These are phyloP conservation scores for Wallacemonas sp. DNA, from an alignment of 208 protist genomes.

Conservation along the genomic window DNA sequence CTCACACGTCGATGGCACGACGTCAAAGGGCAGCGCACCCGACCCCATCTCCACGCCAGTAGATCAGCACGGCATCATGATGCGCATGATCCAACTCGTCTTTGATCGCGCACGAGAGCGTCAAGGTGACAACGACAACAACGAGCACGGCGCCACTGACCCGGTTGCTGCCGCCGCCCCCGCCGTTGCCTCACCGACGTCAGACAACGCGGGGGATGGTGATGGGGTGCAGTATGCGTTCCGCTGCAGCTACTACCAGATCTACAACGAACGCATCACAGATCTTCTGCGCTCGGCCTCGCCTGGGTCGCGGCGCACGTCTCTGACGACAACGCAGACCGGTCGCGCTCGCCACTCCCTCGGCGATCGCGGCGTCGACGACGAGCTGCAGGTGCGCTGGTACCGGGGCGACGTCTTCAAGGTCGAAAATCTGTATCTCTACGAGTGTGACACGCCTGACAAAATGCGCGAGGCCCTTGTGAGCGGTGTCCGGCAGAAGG, in stretches of 20 bases:
- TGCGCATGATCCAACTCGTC: slow-evolving; percentile 73
- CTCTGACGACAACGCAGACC: neutral
- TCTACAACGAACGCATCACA: slow-evolving; percentile 91
- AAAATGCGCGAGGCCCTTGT: slow-evolving; percentile 82
- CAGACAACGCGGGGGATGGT: neutral
- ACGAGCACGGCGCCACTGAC: neutral
- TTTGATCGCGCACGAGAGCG: slow-evolving; percentile 69
- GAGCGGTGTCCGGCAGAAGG: slow-evolving; percentile 70
- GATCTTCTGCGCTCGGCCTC: slow-evolving; percentile 67
- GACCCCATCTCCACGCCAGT: slow-evolving; percentile 21
- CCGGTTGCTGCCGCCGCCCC: too few species aligned
- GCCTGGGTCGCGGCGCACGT: neutral
- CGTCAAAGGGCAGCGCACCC: neutral
- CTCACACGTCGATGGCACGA: slow-evolving; percentile 18
- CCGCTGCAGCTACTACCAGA: slow-evolving; percentile 87
- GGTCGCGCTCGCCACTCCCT: neutral
- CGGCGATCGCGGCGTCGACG: slow-evolving; percentile 9
- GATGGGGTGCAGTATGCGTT: slow-evolving; percentile 61
- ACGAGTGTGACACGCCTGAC: slow-evolving; percentile 56
- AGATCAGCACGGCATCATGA: slow-evolving; percentile 77
- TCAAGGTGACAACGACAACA: slow-evolving; percentile 4
- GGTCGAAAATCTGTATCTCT: slow-evolving; percentile 89
- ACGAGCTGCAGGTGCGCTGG: slow-evolving; percentile 63
- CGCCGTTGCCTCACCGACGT: too few species aligned
- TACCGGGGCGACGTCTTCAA: slow-evolving; percentile 66